Base-by-base conservation (phyloP, 2,329 filamentous ascomycete species). In the Onygena corvina region DNA sequence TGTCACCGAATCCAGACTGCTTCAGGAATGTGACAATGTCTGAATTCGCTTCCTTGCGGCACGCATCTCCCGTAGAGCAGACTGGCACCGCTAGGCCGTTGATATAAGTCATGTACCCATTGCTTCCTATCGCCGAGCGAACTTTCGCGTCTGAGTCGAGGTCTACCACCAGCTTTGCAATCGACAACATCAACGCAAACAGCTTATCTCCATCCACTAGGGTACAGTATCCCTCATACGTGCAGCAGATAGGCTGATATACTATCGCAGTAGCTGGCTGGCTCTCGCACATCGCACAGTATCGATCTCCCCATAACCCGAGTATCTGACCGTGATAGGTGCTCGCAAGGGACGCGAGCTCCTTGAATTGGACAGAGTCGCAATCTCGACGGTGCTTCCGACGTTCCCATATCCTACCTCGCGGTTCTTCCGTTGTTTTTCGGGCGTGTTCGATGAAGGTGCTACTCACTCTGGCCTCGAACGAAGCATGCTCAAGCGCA, bases 11-110 rank as follows among this genome's bases (percentile, higher is more conserved):
- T 46, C 25, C 30, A 20, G 33, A 46, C 20, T 18, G 12, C 20
- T 36, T 47, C 18, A 47, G 14, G 8, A 47, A 47, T 20, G n/a
- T 36, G 7, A 16, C 46, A 3, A 47, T 35, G 4, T 33, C 46
- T 14, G 23, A 34, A 12, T 34, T 47, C 12, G 46, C 30, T 18
- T 30, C 31, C 18, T 44, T 50, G 14, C 36, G 27, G 27, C 54
- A 56, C n/a, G 36, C 29, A 9, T 31, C 30, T 14, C 49, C 47
- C n/a, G 47, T n/a, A 4, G 29, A 44, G 29, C 54, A 56, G 6
- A 56, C 36, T 2, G 54, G 52, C 16, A 51, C 54, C 8, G 52
- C 53, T 2, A 56, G 35, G 16, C 40, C 47, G 47, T 56, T 50
- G 23, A 56, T 46, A 33, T 53, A 46, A 11, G 48, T 44, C 20